Conservation (phyloP, 2,329 filamentous ascomycete genomes). For the Exophiala bonariae region DNA sequence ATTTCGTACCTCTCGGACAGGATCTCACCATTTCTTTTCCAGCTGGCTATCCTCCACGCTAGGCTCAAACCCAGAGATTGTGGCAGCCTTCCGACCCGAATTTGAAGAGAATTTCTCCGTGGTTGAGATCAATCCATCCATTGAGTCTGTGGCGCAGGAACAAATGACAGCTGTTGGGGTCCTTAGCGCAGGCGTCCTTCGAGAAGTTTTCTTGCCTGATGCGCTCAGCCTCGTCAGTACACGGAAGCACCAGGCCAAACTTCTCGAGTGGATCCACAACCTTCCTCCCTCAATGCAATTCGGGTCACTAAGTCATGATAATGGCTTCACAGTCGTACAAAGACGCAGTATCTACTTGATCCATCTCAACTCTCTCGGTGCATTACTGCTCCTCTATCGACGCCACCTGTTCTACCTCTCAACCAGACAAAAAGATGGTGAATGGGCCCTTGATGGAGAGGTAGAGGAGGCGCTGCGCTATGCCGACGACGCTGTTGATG, state of each 20-base stretch:
- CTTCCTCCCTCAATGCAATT: background rate
- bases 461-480: conserved; percentile 1
- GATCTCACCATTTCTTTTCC: background rate
- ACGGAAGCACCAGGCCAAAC: conserved; percentile 1
- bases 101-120: background rate
- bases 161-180: conserved; percentile 4
- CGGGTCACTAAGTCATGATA: background rate
- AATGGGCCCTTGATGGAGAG: conserved; percentile 1
- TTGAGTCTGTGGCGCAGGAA: conserved; percentile 3
- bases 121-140: background rate
- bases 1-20: no score
- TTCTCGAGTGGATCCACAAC: background rate
- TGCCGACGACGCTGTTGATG: conserved; percentile 2
- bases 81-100: conserved; percentile 1
- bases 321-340: background rate
- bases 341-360: conserved; percentile 1
- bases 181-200: conserved; percentile 1
- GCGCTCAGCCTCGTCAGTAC: background rate
- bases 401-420: conserved; percentile 2
- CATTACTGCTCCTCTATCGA: conserved; percentile 1
- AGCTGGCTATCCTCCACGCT: conserved; percentile 3
- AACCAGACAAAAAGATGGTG: background rate
- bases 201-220: background rate
- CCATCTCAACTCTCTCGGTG: conserved; percentile 2
- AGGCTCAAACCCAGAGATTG: background rate